A percentile compares a stretch with the other conserved stretches of the same genome.
phyloP scores from a whole-genome alignment of 805 yeast species.

The Saccharomycopsis sp. region DNA sequence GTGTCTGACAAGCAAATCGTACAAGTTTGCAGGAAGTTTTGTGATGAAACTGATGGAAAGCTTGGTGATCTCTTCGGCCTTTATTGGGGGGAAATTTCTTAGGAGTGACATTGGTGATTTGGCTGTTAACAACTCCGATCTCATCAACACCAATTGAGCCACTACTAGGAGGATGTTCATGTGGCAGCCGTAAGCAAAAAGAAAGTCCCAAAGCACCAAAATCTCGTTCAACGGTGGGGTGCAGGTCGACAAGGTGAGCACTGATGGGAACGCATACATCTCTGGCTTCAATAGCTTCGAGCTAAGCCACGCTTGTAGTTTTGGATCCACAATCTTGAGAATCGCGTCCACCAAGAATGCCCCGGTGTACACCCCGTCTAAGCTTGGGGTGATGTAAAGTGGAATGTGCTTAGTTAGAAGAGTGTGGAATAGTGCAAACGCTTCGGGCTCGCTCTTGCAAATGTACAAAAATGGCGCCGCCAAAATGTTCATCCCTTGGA shows the following conservation, averaged over 20 bases:
- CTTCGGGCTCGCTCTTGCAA: constrained; percentile 76
- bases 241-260: constrained; percentile 77
- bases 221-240: constrained; percentile 77
- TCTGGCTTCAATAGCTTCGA: constrained; percentile 69
- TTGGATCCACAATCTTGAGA: constrained; percentile 63
- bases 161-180: constrained; percentile 77
- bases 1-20: constrained; percentile 24
- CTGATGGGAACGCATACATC: constrained; percentile 78
- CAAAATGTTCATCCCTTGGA: constrained; percentile 88
- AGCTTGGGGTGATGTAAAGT: constrained; percentile 63
- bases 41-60: constrained; percentile 74
- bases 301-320: constrained; percentile 48
- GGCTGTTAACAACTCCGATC: constrained; percentile 51
- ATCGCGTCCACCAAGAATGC: constrained; percentile 62
- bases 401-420: constrained; percentile 62
- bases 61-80: constrained; percentile 67
- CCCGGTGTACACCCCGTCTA: constrained; percentile 78
- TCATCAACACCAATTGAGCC: constrained; percentile 66
- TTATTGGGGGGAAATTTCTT: constrained; percentile 62
- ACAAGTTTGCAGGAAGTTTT: constrained; percentile 57
- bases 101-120: constrained; percentile 62
- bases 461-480: constrained; percentile 77
- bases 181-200: constrained; percentile 86
- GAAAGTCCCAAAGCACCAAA: constrained; percentile 76
- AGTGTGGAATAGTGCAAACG: constrained; percentile 60